Conservation (phyloP, 345 rosid genomes). For the Angophora floribunda region DNA sequence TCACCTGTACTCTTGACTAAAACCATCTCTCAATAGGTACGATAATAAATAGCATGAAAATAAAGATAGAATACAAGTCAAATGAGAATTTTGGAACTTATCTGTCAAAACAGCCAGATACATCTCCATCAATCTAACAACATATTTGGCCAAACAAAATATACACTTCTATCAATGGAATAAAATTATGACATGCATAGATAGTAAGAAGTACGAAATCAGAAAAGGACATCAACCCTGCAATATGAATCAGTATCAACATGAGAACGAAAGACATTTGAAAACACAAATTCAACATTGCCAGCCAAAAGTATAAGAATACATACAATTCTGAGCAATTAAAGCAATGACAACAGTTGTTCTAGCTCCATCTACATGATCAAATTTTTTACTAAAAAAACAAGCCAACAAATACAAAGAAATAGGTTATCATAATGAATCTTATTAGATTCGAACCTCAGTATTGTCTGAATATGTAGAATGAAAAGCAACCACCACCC, state of each 20-base stretch:
- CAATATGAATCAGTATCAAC: not conserved
- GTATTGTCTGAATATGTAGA: not conserved
- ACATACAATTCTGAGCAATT: not conserved
- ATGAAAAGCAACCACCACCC: not conserved
- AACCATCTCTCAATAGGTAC: not conserved
- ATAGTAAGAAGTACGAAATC: not conserved
- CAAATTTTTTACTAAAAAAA: not conserved
- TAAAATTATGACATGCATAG: not conserved
- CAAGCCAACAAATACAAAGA: not conserved
- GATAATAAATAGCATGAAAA: not conserved
- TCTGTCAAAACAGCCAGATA: not conserved
- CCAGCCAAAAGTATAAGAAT: not conserved
- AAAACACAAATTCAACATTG: not conserved
- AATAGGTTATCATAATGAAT: not conserved
- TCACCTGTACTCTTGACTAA: not conserved
- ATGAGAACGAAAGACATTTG: not conserved
- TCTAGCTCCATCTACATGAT: not conserved
- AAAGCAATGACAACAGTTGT: not conserved
- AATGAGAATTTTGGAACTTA: not conserved
- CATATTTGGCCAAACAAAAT: not conserved
- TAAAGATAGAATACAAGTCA: not conserved
- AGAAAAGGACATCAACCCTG: not conserved
- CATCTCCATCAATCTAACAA: not conserved
- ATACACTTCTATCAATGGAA: not conserved
- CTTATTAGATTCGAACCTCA: not conserved